Percentiles rank a stretch among this genome's conserved stretches.
phyloP scores from a whole-genome alignment of 2,329 filamentous ascomycete species.

The Monosporascus ibericus region DNA sequence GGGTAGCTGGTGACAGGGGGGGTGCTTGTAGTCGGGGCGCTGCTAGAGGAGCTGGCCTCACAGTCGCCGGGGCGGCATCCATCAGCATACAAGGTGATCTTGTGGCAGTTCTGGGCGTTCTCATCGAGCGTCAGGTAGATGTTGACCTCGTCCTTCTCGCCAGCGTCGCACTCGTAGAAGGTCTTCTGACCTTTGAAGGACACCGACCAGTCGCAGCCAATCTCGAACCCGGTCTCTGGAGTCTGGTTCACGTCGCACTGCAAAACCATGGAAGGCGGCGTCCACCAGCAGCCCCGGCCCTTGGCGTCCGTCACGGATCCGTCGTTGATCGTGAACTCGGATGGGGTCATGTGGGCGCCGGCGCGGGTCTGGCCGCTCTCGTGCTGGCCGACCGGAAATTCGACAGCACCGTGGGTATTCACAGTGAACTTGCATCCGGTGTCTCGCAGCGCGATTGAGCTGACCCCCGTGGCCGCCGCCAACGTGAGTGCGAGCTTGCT shows the following conservation, averaged over 20 bases:
- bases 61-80: slow-evolving; percentile 20
- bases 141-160: slow-evolving; percentile 44
- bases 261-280: slow-evolving; percentile 50
- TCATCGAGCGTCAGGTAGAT: slow-evolving; percentile 40
- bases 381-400: slow-evolving; percentile 51
- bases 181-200: slow-evolving; percentile 40
- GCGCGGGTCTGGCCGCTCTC: slow-evolving; percentile 50
- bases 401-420: slow-evolving; percentile 38
- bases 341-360: slow-evolving; percentile 37
- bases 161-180: slow-evolving; percentile 57
- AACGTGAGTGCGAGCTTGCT: background rate
- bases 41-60: background rate
- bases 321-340: slow-evolving; percentile 47
- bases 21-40: background rate
- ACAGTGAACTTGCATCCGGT: slow-evolving; percentile 44
- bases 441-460: slow-evolving; percentile 15
- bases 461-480: slow-evolving; percentile 6
- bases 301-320: slow-evolving; percentile 48
- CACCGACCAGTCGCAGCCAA: slow-evolving; percentile 45
- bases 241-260: slow-evolving; percentile 51
- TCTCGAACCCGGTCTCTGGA: slow-evolving; percentile 46
- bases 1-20: background rate
- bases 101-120: slow-evolving; percentile 34
- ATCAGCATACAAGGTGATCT: slow-evolving; percentile 38
- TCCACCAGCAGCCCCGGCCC: slow-evolving; percentile 56